Evolutionary conservation across 2,329 filamentous ascomycete genomes (phyloP).

Genomic region (Fusarium solani-melongenae): DNA sequence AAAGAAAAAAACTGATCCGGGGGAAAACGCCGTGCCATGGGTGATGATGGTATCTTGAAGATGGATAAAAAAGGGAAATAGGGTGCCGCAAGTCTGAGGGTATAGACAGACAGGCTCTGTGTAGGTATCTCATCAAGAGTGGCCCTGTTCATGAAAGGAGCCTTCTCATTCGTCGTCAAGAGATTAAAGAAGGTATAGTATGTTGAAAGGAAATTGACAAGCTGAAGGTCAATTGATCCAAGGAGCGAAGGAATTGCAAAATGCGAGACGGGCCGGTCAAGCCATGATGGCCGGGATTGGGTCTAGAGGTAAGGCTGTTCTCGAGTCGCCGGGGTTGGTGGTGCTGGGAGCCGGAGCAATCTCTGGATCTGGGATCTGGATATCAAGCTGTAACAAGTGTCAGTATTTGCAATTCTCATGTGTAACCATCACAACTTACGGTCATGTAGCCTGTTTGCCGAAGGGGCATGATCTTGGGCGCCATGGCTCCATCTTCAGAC

Average conservation of each 20-base stretch:
- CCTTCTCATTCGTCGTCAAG: constrained; percentile 40
- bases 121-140: constrained; percentile 38
- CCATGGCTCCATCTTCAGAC: constrained; percentile 61
- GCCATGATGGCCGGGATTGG: constrained; percentile 39
- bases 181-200: constrained; percentile 38
- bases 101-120: constrained; percentile 29
- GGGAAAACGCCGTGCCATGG: constrained; percentile 44
- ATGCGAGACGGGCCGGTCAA: constrained; percentile 16
- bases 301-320: constrained; percentile 50
- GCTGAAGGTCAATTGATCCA: constrained; percentile 12
- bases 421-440: constrained; percentile 57
- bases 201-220: constrained; percentile 19
- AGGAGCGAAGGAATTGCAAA: constrained; percentile 8
- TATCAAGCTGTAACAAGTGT: constrained; percentile 69
- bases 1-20: neutral
- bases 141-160: constrained; percentile 39
- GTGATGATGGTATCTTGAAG: constrained; percentile 44
- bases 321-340: constrained; percentile 51
- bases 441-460: constrained; percentile 90
- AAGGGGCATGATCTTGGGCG: constrained; percentile 81
- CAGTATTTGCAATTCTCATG: constrained; percentile 3
- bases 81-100: constrained; percentile 27
- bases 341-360: constrained; percentile 66
- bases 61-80: constrained; percentile 10
- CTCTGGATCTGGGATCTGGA: constrained; percentile 83